A percentile compares a stretch with the other conserved stretches of the same genome.
Evolutionary conservation across 2,329 filamentous ascomycete genomes (phyloP).

Genomic region (Colletotrichum sp.): DNA sequence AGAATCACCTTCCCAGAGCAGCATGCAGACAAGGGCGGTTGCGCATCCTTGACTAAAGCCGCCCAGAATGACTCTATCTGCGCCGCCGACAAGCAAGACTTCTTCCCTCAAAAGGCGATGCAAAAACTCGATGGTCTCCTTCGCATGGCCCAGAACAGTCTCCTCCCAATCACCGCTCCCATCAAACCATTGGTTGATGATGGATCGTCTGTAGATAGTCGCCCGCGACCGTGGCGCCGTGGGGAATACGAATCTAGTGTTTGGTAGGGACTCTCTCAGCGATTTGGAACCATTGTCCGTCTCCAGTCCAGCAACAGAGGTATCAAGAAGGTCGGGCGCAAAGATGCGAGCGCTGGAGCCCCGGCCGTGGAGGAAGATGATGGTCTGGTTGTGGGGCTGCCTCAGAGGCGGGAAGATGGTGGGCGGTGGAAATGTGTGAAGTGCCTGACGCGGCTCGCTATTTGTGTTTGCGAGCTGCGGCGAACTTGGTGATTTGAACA

Average conservation of each 20-base stretch:
- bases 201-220: conserved; percentile 33
- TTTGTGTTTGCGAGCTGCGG: not conserved
- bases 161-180: conserved; percentile 39
- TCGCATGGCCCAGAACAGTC: conserved; percentile 30
- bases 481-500: not conserved
- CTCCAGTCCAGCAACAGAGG: conserved; percentile 13
- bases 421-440: conserved; percentile 28
- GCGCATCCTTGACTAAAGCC: conserved; percentile 62
- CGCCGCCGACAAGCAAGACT: conserved; percentile 37
- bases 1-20: conserved; percentile 46
- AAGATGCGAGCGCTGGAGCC: conserved; percentile 48
- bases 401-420: conserved; percentile 25
- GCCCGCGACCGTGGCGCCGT: conserved; percentile 44
- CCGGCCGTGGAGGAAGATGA: conserved; percentile 55
- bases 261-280: conserved; percentile 39
- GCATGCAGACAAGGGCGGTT: conserved; percentile 42
- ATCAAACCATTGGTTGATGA: conserved; percentile 41
- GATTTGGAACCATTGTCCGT: conserved; percentile 2
- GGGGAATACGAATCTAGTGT: conserved; percentile 56
- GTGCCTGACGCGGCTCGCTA: not conserved
- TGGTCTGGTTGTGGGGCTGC: conserved; percentile 42
- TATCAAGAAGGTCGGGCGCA: conserved; percentile 39
- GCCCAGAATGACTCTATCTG: conserved; percentile 46
- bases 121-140: conserved; percentile 44
- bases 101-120: conserved; percentile 42